Conservation (phyloP, 1,284 basidiomycete genomes). For the Cerioporus squamosus region DNA sequence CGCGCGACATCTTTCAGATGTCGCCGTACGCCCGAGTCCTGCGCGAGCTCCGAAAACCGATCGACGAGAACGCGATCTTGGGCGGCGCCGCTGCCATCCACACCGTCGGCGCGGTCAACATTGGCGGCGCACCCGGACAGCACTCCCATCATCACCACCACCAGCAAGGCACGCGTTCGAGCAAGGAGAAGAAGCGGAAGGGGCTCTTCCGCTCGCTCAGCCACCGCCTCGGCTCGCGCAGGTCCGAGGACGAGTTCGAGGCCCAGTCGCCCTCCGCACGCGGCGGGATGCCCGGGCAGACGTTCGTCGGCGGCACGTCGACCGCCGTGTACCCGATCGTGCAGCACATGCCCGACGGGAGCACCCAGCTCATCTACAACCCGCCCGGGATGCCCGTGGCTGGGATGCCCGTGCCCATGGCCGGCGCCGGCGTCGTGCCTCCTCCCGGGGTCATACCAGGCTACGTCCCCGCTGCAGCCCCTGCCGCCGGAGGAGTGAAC, state of each 20-base stretch:
- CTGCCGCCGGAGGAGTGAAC: slow-evolving; percentile 1
- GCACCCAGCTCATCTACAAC: slow-evolving; percentile 23
- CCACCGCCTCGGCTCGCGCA: slow-evolving; percentile 12
- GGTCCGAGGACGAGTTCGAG: slow-evolving; percentile 15
- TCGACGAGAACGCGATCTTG: slow-evolving; percentile 22
- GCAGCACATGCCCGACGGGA: slow-evolving; percentile 25
- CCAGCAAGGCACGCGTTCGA: slow-evolving; percentile 18
- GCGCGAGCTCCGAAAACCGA: slow-evolving; percentile 23
- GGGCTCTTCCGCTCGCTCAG: slow-evolving; percentile 26
- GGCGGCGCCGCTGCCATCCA: slow-evolving; percentile 14
- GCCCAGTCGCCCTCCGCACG: not conserved
- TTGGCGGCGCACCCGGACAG: not conserved
- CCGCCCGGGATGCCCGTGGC: slow-evolving; percentile 8
- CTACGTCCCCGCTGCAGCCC: slow-evolving; percentile 7
- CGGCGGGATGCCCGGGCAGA: not conserved
- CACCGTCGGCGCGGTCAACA: slow-evolving; percentile 14
- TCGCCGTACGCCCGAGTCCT: slow-evolving; percentile 23
- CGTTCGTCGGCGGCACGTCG: slow-evolving; percentile 14
- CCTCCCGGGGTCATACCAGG: slow-evolving; percentile 13
- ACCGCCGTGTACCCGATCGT: slow-evolving; percentile 19
- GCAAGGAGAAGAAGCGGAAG: slow-evolving; percentile 23
- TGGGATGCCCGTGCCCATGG: not conserved
- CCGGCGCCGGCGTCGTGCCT: not conserved
- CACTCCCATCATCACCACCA: not conserved
- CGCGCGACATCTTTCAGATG: slow-evolving; percentile 22